A percentile compares a stretch with the other conserved stretches of the same genome.
Conservation (phyloP, 768 basidiomycete species). For the Sutorius australiensis region DNA sequence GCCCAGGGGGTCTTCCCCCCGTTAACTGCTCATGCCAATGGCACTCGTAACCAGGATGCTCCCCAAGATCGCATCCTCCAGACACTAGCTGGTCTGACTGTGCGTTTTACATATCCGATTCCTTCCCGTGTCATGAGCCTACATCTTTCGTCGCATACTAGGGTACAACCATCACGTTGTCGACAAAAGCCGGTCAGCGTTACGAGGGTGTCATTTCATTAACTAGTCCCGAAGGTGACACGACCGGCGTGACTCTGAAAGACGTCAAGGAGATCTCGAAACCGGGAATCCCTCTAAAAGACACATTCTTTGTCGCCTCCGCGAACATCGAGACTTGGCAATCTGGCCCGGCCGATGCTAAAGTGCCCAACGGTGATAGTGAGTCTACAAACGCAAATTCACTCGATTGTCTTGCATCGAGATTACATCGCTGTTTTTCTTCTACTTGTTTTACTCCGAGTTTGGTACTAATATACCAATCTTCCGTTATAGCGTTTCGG, state of each 20-base stretch:
- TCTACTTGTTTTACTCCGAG: background rate
- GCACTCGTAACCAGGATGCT: conserved; percentile 41
- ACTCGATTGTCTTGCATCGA: background rate
- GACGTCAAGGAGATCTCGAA: conserved; percentile 71
- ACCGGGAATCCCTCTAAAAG: conserved; percentile 67
- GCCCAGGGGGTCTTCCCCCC: conserved; percentile 42
- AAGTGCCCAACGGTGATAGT: conserved; percentile 70
- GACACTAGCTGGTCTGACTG: conserved; percentile 65
- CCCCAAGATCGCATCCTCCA: conserved; percentile 60
- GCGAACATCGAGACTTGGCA: conserved; percentile 71
- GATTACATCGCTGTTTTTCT: background rate
- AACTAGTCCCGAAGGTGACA: conserved; percentile 62
- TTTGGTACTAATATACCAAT: conserved; percentile 12
- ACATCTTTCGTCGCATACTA: conserved; percentile 28
- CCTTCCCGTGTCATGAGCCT: conserved; percentile 8
- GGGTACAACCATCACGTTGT: conserved; percentile 79
- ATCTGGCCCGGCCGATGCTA: conserved; percentile 71
- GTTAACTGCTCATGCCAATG: conserved; percentile 44
- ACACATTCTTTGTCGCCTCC: conserved; percentile 63
- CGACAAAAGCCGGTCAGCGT: conserved; percentile 65
- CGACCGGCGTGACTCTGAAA: conserved; percentile 66
- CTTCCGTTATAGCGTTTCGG: conserved; percentile 57
- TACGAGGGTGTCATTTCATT: conserved; percentile 70
- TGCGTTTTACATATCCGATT: conserved; percentile 37
- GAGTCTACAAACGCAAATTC: conserved; percentile 29